Evolutionary conservation across 768 basidiomycete genomes (phyloP).

Genomic region (Postia placenta): DNA sequence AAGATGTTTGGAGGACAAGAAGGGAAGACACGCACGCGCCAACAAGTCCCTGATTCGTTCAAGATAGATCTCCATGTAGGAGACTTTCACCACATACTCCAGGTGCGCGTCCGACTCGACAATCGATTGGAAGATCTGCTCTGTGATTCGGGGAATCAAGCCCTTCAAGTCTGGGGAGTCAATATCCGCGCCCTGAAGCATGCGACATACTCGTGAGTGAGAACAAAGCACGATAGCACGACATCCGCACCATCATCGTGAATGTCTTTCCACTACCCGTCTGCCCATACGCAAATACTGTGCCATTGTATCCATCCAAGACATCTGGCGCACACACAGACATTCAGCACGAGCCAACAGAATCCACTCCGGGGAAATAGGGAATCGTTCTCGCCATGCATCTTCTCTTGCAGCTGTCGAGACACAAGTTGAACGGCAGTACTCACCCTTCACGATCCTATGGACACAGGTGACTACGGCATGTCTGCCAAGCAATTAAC

Average conservation of each 20-base stretch:
- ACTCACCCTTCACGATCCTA: conserved; percentile 84
- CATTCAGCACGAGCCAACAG: no score
- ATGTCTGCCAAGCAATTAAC: neutral
- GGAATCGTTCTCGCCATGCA: no score
- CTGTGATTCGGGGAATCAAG: conserved; percentile 96
- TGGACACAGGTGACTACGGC: neutral
- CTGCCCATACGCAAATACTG: conserved; percentile 85
- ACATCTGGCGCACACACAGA: conserved; percentile 67
- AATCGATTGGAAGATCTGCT: conserved; percentile 98
- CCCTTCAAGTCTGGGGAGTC: conserved; percentile 91
- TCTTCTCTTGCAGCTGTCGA: neutral
- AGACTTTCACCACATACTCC: conserved; percentile 98
- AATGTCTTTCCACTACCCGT: conserved; percentile 90
- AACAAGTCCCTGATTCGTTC: conserved; percentile 94
- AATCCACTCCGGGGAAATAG: no score
- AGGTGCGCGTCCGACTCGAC: conserved; percentile 91
- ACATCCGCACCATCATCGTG: conserved; percentile 86
- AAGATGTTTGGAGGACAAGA: neutral
- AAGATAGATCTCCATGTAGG: conserved; percentile 99
- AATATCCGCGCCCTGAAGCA: conserved; percentile 86
- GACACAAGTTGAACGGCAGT: neutral
- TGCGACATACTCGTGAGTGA: neutral
- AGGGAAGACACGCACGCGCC: conserved; percentile 64
- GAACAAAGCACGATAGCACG: conserved; percentile 10
- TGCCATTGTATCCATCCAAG: conserved; percentile 97